Evolutionary conservation across 192 early-diverging fungal genomes (phyloP).

Genomic region (Backusella tuberculispora): DNA sequence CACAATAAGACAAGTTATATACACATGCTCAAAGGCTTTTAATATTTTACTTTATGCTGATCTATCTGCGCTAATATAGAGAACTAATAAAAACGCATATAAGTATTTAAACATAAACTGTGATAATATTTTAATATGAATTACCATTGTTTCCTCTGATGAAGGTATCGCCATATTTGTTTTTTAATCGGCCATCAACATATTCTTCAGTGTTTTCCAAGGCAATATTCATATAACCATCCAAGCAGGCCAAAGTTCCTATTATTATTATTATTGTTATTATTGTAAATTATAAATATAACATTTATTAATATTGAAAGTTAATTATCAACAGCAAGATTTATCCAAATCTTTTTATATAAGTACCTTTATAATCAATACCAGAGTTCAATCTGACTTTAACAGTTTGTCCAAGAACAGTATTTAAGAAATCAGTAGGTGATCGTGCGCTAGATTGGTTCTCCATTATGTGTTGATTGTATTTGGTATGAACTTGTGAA

Average conservation of each 20-base stretch:
- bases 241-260: constrained; percentile 89
- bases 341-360: not conserved
- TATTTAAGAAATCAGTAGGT: constrained; percentile 88
- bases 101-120: not conserved
- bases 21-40: not conserved
- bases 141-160: constrained; percentile 97
- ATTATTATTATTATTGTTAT: not conserved
- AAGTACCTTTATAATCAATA: constrained; percentile 89
- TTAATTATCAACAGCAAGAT: too few species aligned
- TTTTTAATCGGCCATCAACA: constrained; percentile 91
- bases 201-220: constrained; percentile 96
- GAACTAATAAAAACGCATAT: constrained; percentile 42
- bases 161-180: constrained; percentile 94
- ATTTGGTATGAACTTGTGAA: not conserved
- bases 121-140: not conserved
- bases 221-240: constrained; percentile 98
- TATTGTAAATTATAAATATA: not conserved
- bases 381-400: constrained; percentile 95
- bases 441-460: constrained; percentile 51
- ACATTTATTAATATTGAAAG: too few species aligned
- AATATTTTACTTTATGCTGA: constrained; percentile 14
- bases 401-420: constrained; percentile 83
- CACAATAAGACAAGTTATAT: constrained; percentile 17
- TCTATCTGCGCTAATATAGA: constrained; percentile 65
- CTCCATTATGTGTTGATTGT: constrained; percentile 19